Evolutionary conservation across 208 protist genomes (phyloP).

Genomic region (Trypanosoma scelopori): DNA sequence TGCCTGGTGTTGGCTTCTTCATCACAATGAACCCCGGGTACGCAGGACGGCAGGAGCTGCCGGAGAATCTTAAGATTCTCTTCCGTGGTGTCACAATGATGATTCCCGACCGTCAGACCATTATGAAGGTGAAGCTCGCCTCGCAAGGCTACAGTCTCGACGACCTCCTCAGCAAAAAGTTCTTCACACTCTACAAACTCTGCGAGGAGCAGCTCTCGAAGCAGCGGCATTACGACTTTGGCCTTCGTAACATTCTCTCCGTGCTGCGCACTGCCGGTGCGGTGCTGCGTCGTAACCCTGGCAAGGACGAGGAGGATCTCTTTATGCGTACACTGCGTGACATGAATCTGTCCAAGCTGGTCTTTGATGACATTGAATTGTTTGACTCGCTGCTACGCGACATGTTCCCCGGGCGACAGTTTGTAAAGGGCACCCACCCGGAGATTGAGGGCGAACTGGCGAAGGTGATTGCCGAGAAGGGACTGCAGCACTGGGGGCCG

Average conservation of each 20-base stretch:
- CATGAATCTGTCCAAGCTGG: conserved; percentile 98
- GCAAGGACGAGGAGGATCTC: conserved; percentile 93
- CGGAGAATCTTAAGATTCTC: conserved; percentile 98
- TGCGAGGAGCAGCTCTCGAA: conserved; percentile 98
- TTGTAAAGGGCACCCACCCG: conserved; percentile 90
- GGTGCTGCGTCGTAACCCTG: conserved; percentile 83
- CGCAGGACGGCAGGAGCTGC: conserved; percentile 97
- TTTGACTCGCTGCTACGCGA: conserved; percentile 96
- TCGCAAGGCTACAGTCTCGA: conserved; percentile 93
- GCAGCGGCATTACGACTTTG: conserved; percentile 98
- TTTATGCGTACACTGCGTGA: conserved; percentile 97
- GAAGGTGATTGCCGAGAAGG: conserved; percentile 85
- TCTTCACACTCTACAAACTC: conserved; percentile 94
- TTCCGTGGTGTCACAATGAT: conserved; percentile 99
- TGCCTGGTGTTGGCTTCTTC: conserved; percentile 95
- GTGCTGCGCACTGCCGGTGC: conserved; percentile 95
- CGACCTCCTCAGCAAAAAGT: conserved; percentile 93
- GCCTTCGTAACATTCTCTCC: conserved; percentile 97
- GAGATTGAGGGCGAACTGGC: conserved; percentile 91
- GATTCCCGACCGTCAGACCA: conserved; percentile 97
- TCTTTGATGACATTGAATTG: conserved; percentile 97
- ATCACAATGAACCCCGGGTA: conserved; percentile 99
- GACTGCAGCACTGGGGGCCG: conserved; percentile 78
- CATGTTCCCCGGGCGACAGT: conserved; percentile 92
- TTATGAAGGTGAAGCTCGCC: conserved; percentile 96